Evolutionary conservation across 2,329 filamentous ascomycete genomes (phyloP).

Genomic region (Camptophora hylomeconis): DNA sequence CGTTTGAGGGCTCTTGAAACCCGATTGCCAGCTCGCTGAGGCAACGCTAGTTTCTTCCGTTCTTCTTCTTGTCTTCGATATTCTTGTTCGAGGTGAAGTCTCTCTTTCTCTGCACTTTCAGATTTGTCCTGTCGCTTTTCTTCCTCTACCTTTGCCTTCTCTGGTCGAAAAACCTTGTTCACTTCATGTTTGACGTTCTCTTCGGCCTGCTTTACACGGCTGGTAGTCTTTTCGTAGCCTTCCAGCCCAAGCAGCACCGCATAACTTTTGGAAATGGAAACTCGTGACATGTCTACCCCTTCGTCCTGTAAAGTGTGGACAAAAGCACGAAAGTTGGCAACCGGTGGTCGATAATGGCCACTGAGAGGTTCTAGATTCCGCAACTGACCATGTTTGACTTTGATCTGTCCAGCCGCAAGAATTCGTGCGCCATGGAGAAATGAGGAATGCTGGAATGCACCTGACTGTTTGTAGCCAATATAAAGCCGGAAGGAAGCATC

Average conservation of each 20-base stretch:
- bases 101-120: conserved; percentile 47
- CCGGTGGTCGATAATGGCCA: conserved; percentile 76
- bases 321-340: conserved; percentile 72
- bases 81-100: conserved; percentile 30
- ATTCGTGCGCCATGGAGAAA: conserved; percentile 77
- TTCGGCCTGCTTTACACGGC: conserved; percentile 45
- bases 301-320: conserved; percentile 57
- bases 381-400: conserved; percentile 70
- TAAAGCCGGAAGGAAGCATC: conserved; percentile 72
- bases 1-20: conserved; percentile 2
- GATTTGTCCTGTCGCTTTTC: conserved; percentile 44
- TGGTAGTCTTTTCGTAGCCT: conserved; percentile 57
- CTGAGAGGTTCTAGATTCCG: conserved; percentile 53
- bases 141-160: conserved; percentile 37
- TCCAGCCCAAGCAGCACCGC: conserved; percentile 72
- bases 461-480: conserved; percentile 78
- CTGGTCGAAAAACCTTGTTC: conserved; percentile 49
- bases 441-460: conserved; percentile 81
- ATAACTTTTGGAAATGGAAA: conserved; percentile 71
- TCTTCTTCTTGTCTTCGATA: conserved; percentile 7
- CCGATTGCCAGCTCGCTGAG: neutral
- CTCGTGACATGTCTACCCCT: conserved; percentile 65
- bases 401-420: conserved; percentile 70
- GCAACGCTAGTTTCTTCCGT: neutral
- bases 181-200: conserved; percentile 40